Conservation (phyloP, 768 basidiomycete species). For the Paxillus involutus region DNA sequence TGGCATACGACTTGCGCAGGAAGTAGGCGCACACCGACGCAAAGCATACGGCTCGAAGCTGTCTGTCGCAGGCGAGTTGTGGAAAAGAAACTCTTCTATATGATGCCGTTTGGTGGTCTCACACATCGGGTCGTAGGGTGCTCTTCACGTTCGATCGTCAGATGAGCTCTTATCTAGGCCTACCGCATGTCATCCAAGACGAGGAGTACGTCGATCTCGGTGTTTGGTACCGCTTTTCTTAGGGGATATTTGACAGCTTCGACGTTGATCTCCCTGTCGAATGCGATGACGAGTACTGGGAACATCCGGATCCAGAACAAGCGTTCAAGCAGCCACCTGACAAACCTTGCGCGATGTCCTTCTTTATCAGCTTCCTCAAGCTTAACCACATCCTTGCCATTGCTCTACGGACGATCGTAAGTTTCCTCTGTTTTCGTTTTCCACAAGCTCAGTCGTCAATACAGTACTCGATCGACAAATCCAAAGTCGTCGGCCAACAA, state of each 20-base stretch:
- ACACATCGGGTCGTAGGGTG: too few species aligned
- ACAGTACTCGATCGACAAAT: constrained; percentile 73
- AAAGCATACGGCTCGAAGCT: too few species aligned
- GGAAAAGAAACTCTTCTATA: too few species aligned
- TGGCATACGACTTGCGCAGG: constrained; percentile 57
- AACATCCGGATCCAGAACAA: constrained; percentile 41
- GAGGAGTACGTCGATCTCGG: too few species aligned
- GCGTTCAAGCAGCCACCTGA: constrained; percentile 64
- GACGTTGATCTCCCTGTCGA: too few species aligned
- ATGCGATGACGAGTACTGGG: constrained; percentile 72
- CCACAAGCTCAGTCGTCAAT: neutral
- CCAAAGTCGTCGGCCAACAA: constrained; percentile 48
- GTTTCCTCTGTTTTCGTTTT: constrained; percentile 13
- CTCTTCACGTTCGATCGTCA: too few species aligned
- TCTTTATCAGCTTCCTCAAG: constrained; percentile 53
- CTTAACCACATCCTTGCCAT: constrained; percentile 64
- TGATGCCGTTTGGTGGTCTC: too few species aligned
- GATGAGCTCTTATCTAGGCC: too few species aligned
- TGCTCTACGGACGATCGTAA: constrained; percentile 59
- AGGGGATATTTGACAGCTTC: too few species aligned
- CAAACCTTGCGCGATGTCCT: constrained; percentile 53
- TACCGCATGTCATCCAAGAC: too few species aligned
- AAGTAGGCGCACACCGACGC: constrained; percentile 56
- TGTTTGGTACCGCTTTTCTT: too few species aligned
- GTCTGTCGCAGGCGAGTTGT: too few species aligned